Evolutionary conservation across 139 green algal genomes (phyloP).

Genomic region (Spirogloea muscicola): DNA sequence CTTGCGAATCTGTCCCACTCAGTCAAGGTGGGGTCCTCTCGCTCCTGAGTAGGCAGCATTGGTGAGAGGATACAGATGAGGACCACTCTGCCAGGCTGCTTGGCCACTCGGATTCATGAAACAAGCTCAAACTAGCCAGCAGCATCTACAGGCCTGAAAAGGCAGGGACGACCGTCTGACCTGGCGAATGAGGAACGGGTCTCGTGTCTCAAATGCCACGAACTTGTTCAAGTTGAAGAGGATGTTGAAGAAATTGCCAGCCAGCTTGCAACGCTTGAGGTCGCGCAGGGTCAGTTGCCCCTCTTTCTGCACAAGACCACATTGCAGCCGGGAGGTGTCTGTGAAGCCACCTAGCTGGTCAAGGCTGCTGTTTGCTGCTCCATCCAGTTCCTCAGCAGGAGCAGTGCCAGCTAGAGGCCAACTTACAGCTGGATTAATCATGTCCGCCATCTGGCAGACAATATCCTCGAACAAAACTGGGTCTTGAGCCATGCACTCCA

Average conservation of each 20-base stretch:
- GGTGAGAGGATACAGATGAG: too few relatives aligned
- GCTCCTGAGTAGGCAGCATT: constrained; percentile 54
- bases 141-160: too few relatives aligned
- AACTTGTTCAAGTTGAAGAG: constrained; percentile 99
- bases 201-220: constrained; percentile 91
- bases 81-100: too few relatives aligned
- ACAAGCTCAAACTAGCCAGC: not conserved
- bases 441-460: constrained; percentile 95
- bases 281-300: constrained; percentile 74
- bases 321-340: too few relatives aligned
- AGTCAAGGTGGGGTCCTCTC: constrained; percentile 60
- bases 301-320: constrained; percentile 41
- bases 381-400: not conserved
- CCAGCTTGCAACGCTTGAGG: constrained; percentile 70
- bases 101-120: too few relatives aligned
- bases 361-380: not conserved
- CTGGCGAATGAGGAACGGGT: constrained; percentile 78
- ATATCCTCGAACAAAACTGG: constrained; percentile 81
- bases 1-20: constrained; percentile 83
- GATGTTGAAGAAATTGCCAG: constrained; percentile 92
- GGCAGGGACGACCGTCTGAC: constrained; percentile 32
- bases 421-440: constrained; percentile 70
- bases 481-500: constrained; percentile 89
- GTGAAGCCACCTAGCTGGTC: not conserved
- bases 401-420: not conserved